A percentile compares a stretch with the other conserved stretches of the same genome.
Evolutionary conservation across 2,329 filamentous ascomycete species (phyloP).

Genomic region (Colletotrichum abscissum): DNA sequence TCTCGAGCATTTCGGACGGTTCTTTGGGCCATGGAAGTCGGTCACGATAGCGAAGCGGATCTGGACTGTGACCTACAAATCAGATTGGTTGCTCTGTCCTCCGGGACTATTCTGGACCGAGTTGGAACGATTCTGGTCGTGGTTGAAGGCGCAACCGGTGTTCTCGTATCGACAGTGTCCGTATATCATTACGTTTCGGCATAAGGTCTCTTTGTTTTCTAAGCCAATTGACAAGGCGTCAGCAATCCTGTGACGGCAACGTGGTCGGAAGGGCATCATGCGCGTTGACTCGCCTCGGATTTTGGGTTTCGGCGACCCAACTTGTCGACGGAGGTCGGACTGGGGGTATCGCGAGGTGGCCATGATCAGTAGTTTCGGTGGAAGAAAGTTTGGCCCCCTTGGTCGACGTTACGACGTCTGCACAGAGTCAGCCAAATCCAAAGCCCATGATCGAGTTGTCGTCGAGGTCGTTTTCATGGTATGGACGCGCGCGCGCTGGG

Average conservation of each 20-base stretch:
- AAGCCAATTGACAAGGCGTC: conserved; percentile 35
- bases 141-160: conserved; percentile 90
- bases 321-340: conserved; percentile 61
- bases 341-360: conserved; percentile 58
- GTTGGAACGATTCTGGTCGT: conserved; percentile 75
- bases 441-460: conserved; percentile 24
- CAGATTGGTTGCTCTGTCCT: conserved; percentile 51
- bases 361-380: conserved; percentile 50
- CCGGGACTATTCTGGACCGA: conserved; percentile 34
- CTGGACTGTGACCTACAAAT: conserved; percentile 56
- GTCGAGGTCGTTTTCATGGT: conserved; percentile 17
- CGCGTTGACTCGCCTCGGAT: conserved; percentile 58
- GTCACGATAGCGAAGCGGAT: not conserved
- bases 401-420: conserved; percentile 57
- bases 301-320: conserved; percentile 68
- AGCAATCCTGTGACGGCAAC: conserved; percentile 22
- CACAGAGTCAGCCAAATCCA: conserved; percentile 33
- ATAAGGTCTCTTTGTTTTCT: conserved; percentile 91
- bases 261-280: conserved; percentile 29
- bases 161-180: conserved; percentile 94
- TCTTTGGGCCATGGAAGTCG: not conserved
- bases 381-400: conserved; percentile 44
- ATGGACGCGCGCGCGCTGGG: conserved; percentile 29
- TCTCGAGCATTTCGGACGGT: not conserved
- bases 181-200: conserved; percentile 93